Evolutionary conservation across 148 eudicot genomes (phyloP).

Genomic region (Vaccinium darrowii): DNA sequence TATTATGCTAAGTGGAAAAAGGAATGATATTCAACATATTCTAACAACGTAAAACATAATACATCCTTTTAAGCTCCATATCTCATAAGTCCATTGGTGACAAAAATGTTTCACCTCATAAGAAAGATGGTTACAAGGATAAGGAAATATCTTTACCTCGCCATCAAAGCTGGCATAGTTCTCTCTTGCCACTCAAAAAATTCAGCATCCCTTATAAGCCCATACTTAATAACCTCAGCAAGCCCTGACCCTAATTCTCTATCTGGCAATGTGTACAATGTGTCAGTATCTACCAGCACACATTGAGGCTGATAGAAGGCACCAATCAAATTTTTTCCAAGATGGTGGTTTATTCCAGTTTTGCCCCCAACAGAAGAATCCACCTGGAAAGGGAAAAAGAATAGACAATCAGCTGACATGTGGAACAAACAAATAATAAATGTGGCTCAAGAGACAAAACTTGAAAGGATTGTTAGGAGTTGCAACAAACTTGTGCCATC

Average conservation of each 20-base stretch:
- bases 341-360: constrained; percentile 89
- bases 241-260: constrained; percentile 92
- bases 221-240: constrained; percentile 90
- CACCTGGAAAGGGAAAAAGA: constrained; percentile 48
- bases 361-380: constrained; percentile 98
- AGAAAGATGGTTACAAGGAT: background rate
- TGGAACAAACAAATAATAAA: background rate
- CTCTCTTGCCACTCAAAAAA: constrained; percentile 97
- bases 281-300: constrained; percentile 87
- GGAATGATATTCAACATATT: background rate
- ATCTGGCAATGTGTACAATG: constrained; percentile 80
- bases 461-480: background rate
- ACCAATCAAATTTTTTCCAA: constrained; percentile 90
- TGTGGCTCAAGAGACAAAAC: background rate
- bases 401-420: background rate
- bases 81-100: background rate
- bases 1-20: background rate
- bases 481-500: constrained; percentile 75
- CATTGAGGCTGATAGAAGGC: constrained; percentile 97
- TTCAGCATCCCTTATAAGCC: constrained; percentile 84
- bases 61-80: background rate
- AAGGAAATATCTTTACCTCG: constrained; percentile 46
- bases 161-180: constrained; percentile 72
- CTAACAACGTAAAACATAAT: background rate
- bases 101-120: too few species aligned